Conservation (phyloP, 148 eudicot species). For the Dianthus caryophyllus region DNA sequence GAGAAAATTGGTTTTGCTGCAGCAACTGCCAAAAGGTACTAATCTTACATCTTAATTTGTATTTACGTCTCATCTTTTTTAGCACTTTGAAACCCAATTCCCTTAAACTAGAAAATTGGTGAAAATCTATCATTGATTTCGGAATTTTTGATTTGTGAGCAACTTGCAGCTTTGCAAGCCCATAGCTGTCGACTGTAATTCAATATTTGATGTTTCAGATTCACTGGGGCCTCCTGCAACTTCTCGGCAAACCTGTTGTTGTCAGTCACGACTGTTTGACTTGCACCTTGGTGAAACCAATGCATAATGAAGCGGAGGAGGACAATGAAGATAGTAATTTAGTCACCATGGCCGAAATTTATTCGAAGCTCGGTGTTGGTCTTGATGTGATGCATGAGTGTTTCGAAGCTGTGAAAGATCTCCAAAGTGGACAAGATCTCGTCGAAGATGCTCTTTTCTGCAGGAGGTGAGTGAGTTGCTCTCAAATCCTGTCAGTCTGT, state of each 20-base stretch:
- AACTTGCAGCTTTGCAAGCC: too few relatives aligned
- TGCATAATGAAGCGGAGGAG: slow-evolving; percentile 25
- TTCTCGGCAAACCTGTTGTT: slow-evolving; percentile 59
- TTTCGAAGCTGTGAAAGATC: slow-evolving; percentile 83
- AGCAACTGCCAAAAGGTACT: slow-evolving; percentile 67
- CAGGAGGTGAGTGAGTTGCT: slow-evolving; percentile 52
- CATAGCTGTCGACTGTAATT: neutral
- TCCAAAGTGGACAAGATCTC: slow-evolving; percentile 60
- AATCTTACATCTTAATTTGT: neutral
- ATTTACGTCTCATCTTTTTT: neutral
- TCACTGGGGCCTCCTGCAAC: slow-evolving; percentile 53
- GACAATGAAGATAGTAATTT: slow-evolving; percentile 29
- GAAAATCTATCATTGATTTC: neutral
- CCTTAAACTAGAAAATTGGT: neutral
- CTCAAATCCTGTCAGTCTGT: neutral
- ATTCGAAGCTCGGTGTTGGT: slow-evolving; percentile 66
- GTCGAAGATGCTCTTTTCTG: slow-evolving; percentile 80
- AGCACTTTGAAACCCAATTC: neutral
- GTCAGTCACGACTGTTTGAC: slow-evolving; percentile 52
- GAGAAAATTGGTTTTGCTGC: slow-evolving; percentile 73
- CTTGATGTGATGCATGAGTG: slow-evolving; percentile 89
- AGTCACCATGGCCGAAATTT: slow-evolving; percentile 39
- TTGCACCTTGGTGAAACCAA: slow-evolving; percentile 67
- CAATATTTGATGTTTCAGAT: slow-evolving; percentile 42
- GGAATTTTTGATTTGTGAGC: neutral